phyloP scores from a whole-genome alignment of 495 filamentous ascomycete genomes.

The Hyaloscypha hepaticicola region DNA sequence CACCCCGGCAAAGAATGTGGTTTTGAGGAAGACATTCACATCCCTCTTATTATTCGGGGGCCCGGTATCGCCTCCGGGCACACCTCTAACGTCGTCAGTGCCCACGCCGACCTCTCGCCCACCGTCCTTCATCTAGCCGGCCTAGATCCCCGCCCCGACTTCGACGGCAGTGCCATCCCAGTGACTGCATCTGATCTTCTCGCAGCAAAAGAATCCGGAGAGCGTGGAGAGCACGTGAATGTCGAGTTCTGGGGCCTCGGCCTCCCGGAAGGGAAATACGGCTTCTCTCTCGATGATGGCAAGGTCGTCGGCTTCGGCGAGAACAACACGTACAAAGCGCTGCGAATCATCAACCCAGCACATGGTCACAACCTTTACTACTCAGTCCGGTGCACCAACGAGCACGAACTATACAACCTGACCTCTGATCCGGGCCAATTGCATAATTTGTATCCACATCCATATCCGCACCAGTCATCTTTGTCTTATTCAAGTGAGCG shows the following conservation, averaged over 20 bases:
- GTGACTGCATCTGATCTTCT: constrained; percentile 30
- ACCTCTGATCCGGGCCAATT: constrained; percentile 5
- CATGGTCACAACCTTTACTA: constrained; percentile 58
- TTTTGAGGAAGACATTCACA: constrained; percentile 65
- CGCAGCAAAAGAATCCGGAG: constrained; percentile 18
- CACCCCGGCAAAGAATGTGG: constrained; percentile 64
- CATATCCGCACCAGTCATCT: too few relatives aligned
- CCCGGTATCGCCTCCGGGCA: constrained; percentile 44
- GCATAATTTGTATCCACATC: neutral
- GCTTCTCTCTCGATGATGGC: constrained; percentile 14
- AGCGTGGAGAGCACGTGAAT: constrained; percentile 53
- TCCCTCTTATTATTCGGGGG: constrained; percentile 59
- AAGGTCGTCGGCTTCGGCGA: constrained; percentile 5
- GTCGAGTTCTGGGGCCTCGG: constrained; percentile 58
- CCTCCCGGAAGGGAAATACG: constrained; percentile 44
- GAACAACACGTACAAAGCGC: constrained; percentile 59
- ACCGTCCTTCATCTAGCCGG: constrained; percentile 54
- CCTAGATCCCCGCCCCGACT: constrained; percentile 41
- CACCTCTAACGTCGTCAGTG: constrained; percentile 47
- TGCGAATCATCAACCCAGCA: constrained; percentile 48
- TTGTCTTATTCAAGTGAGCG: neutral
- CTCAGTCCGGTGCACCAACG: constrained; percentile 59
- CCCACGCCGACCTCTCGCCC: constrained; percentile 63
- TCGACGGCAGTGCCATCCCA: constrained; percentile 54
- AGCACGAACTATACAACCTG: constrained; percentile 61